phyloP scores from a whole-genome alignment of 2,329 filamentous ascomycete species.

The Emergomyces orientalis region DNA sequence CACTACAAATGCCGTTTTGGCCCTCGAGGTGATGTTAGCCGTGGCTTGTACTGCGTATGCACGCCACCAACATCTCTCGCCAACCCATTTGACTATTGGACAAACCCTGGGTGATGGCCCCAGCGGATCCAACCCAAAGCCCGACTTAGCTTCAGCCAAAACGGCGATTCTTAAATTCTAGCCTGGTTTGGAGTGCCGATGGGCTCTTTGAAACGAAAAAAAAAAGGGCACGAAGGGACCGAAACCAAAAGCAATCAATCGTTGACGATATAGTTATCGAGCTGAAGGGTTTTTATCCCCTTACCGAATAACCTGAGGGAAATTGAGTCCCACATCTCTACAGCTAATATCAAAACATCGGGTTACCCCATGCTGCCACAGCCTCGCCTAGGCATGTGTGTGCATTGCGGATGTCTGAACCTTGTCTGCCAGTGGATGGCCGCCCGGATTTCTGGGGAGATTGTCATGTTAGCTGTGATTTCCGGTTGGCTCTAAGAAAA shows the following conservation, averaged over 20 bases:
- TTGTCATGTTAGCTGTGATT: neutral
- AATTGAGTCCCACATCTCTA: neutral
- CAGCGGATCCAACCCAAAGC: neutral
- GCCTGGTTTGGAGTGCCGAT: neutral
- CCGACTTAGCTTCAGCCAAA: neutral
- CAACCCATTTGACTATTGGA: neutral
- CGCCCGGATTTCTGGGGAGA: neutral
- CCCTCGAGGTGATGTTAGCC: neutral
- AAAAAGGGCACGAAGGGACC: too few relatives aligned
- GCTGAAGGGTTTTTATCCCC: too few relatives aligned
- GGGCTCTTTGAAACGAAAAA: too few relatives aligned
- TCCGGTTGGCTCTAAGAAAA: slow-evolving; percentile 1
- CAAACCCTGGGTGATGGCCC: neutral
- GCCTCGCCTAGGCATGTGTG: neutral
- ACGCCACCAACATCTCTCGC: neutral
- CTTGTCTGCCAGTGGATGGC: neutral
- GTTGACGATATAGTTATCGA: too few relatives aligned
- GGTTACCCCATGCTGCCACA: neutral
- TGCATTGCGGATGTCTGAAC: neutral
- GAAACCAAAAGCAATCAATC: too few relatives aligned
- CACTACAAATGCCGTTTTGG: neutral
- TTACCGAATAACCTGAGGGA: neutral
- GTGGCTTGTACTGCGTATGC: neutral
- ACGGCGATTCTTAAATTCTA: neutral
- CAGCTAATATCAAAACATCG: neutral